A percentile compares a stretch with the other conserved stretches of the same genome.
Evolutionary conservation across 1,139 yeast species (phyloP).

Genomic region (Blastobotrys ciferrii): DNA sequence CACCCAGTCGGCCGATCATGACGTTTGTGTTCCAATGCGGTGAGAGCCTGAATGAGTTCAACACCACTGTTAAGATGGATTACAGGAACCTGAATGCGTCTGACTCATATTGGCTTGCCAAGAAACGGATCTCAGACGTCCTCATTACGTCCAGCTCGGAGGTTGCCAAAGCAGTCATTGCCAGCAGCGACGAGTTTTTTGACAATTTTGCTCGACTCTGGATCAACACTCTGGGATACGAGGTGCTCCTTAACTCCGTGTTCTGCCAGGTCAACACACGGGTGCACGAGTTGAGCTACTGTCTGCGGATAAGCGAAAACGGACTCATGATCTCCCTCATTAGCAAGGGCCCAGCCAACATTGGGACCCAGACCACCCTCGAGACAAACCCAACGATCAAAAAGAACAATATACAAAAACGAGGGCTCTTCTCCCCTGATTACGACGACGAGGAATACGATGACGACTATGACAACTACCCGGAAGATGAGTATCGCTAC

Average conservation of each 20-base stretch:
- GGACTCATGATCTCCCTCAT: constrained; percentile 18
- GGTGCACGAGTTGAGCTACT: constrained; percentile 27
- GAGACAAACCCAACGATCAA: not conserved
- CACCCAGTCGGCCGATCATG: constrained; percentile 21
- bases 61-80: not conserved
- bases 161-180: constrained; percentile 28
- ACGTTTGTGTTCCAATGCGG: constrained; percentile 26
- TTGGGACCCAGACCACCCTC: not conserved
- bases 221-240: constrained; percentile 26
- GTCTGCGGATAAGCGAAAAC: constrained; percentile 21
- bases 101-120: constrained; percentile 17
- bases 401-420: not conserved
- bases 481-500: constrained; percentile 10
- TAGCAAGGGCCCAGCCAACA: constrained; percentile 1
- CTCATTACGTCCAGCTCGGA: constrained; percentile 22
- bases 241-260: constrained; percentile 24
- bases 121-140: constrained; percentile 22
- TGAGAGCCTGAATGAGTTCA: constrained; percentile 8
- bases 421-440: not conserved
- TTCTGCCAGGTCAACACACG: constrained; percentile 28
- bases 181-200: constrained; percentile 26
- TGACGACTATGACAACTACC: constrained; percentile 12
- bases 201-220: constrained; percentile 30
- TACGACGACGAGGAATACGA: constrained; percentile 12
- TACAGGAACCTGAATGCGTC: not conserved